phyloP scores from a whole-genome alignment of 306 rosid species.

The Echinosophora koreensis region DNA sequence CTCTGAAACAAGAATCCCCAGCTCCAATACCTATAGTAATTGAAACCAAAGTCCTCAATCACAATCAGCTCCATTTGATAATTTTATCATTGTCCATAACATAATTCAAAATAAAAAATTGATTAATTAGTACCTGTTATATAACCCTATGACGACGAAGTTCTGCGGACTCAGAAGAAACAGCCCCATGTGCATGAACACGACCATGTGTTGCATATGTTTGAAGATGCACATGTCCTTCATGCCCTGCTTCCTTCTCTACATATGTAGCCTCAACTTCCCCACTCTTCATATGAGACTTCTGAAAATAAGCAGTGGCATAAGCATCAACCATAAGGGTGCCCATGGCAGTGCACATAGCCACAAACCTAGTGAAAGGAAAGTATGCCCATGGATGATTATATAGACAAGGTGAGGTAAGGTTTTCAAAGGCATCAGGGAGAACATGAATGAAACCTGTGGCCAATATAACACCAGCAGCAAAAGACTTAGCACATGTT shows the following conservation, averaged over 20 bases:
- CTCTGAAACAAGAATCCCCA: conserved; percentile 72
- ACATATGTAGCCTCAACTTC: conserved; percentile 34
- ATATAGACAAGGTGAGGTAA: conserved; percentile 55
- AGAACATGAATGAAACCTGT: conserved; percentile 84
- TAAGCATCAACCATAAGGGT: conserved; percentile 80
- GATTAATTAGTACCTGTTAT: conserved; percentile 59
- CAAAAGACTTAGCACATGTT: conserved; percentile 61
- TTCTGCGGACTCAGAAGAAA: conserved; percentile 36
- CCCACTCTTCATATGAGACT: conserved; percentile 9
- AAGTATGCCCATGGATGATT: conserved; percentile 70
- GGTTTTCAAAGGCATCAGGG: conserved; percentile 68
- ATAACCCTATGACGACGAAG: conserved; percentile 78
- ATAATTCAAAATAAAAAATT: neutral
- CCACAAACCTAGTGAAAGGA: conserved; percentile 86
- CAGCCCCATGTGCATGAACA: conserved; percentile 65
- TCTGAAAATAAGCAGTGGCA: conserved; percentile 69
- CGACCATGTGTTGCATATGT: conserved; percentile 72
- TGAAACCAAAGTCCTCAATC: neutral
- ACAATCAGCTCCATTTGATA: too few relatives aligned
- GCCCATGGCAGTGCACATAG: conserved; percentile 77
- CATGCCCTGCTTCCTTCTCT: conserved; percentile 49
- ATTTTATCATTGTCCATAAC: too few relatives aligned
- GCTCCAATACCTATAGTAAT: conserved; percentile 65
- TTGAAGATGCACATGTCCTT: conserved; percentile 62
- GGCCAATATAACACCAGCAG: conserved; percentile 76